Conservation (phyloP, 2,329 filamentous ascomycete species). For the Ceratocystis variospora region DNA sequence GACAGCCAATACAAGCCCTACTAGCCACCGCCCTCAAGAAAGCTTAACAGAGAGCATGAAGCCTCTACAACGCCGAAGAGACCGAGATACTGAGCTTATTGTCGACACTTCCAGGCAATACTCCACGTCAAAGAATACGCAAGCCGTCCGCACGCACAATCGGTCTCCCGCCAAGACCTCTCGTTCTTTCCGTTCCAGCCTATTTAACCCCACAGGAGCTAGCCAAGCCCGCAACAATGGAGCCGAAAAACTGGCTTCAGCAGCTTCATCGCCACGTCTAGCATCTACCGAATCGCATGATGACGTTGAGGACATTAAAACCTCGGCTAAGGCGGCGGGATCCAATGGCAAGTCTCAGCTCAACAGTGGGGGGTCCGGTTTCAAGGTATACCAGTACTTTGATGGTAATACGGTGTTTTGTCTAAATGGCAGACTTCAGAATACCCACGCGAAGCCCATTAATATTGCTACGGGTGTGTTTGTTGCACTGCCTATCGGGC, state of each 20-base stretch:
- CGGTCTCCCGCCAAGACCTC: conserved; percentile 56
- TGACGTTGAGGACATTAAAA: conserved; percentile 24
- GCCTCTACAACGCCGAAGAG: conserved; percentile 44
- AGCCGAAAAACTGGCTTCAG: conserved; percentile 73
- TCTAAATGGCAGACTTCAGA: conserved; percentile 72
- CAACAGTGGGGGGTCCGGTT: conserved; percentile 30
- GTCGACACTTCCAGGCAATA: conserved; percentile 49
- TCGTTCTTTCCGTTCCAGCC: conserved; percentile 62
- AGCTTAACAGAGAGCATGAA: conserved; percentile 66
- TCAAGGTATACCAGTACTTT: conserved; percentile 83
- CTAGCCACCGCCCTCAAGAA: conserved; percentile 40
- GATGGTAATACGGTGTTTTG: conserved; percentile 87
- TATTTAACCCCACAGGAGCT: conserved; percentile 43
- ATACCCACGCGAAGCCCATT: conserved; percentile 73
- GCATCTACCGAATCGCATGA: conserved; percentile 46
- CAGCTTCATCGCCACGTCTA: conserved; percentile 37
- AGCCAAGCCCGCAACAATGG: conserved; percentile 45
- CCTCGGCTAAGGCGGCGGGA: conserved; percentile 26
- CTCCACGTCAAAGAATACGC: conserved; percentile 26
- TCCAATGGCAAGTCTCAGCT: conserved; percentile 25
- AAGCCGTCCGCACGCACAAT: conserved; percentile 22
- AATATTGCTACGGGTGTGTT: conserved; percentile 76
- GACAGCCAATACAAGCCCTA: conserved; percentile 63
- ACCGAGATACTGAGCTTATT: conserved; percentile 33
- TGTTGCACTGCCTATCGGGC: conserved; percentile 59